A percentile compares a stretch with the other conserved stretches of the same genome.
phyloP scores from a whole-genome alignment of 2,329 filamentous ascomycete species.

The Elsinoe batatas region DNA sequence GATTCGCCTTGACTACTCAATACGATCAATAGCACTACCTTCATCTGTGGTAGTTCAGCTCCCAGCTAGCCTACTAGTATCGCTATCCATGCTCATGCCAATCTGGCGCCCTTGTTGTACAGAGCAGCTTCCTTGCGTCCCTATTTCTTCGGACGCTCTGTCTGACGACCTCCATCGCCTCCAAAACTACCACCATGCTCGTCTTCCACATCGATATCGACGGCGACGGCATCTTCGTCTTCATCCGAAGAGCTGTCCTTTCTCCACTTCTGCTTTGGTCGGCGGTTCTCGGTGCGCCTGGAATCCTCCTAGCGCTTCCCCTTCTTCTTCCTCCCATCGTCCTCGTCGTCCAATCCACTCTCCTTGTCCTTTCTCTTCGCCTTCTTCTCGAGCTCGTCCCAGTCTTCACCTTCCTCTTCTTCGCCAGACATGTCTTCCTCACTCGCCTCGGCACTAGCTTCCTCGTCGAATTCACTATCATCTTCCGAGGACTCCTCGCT shows the following conservation, averaged over 20 bases:
- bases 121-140: conserved; percentile 5
- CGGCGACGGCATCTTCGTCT: neutral
- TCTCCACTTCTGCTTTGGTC: neutral
- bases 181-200: neutral
- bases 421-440: conserved; percentile 51
- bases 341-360: conserved; percentile 43
- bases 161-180: neutral
- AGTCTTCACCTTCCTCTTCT: conserved; percentile 73
- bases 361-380: conserved; percentile 56
- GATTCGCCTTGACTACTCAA: no score
- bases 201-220: neutral
- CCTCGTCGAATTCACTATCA: conserved; percentile 87
- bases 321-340: conserved; percentile 53
- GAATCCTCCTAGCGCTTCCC: conserved; percentile 12
- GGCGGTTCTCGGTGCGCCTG: neutral
- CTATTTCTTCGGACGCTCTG: neutral
- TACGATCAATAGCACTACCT: no score
- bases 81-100: conserved; percentile 1
- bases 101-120: neutral
- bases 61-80: no score
- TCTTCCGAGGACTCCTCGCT: conserved; percentile 75
- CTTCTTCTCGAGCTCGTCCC: conserved; percentile 91
- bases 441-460: conserved; percentile 70
- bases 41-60: no score
- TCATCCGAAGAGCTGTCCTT: neutral